Conservation (phyloP, 257 asterid species). For the Rhazya stricta region DNA sequence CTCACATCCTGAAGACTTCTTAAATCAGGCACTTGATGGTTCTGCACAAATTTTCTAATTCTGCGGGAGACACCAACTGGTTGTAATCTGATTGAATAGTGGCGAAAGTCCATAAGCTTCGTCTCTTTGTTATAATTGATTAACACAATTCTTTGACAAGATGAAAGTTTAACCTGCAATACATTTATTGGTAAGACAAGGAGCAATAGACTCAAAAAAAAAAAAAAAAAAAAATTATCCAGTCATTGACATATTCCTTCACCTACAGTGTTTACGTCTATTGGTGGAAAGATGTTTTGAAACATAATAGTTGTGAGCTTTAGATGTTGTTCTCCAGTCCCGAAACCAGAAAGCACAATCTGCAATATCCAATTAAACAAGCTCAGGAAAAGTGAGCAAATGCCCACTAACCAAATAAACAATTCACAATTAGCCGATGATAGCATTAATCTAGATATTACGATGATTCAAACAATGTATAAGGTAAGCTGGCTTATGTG, state of each 20-base stretch:
- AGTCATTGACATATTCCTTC: conserved; percentile 13
- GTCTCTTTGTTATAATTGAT: conserved; percentile 89
- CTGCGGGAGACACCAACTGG: conserved; percentile 89
- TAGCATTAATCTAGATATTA: not conserved
- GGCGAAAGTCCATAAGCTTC: conserved; percentile 79
- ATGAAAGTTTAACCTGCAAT: conserved; percentile 80
- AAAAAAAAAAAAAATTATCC: too few relatives aligned
- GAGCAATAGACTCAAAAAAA: conserved; percentile 14
- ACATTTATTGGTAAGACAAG: conserved; percentile 9
- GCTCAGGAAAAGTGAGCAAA: conserved; percentile 13
- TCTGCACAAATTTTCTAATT: conserved; percentile 86
- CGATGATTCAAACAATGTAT: not conserved
- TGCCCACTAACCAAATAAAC: not conserved
- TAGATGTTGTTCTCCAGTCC: conserved; percentile 91
- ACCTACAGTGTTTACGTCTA: conserved; percentile 83
- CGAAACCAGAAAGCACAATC: conserved; percentile 96
- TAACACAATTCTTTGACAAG: conserved; percentile 91
- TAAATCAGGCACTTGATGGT: conserved; percentile 81
- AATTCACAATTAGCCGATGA: not conserved
- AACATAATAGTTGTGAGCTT: conserved; percentile 84
- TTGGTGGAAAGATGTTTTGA: conserved; percentile 93
- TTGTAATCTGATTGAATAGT: conserved; percentile 86
- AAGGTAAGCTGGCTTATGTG: not conserved
- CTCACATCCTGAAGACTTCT: conserved; percentile 84
- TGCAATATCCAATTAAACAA: conserved; percentile 29